These are phyloP conservation scores for Alopecurus myosuroides DNA, from an alignment of 176 grass and related monocot genomes.

Conservation along the genomic window DNA sequence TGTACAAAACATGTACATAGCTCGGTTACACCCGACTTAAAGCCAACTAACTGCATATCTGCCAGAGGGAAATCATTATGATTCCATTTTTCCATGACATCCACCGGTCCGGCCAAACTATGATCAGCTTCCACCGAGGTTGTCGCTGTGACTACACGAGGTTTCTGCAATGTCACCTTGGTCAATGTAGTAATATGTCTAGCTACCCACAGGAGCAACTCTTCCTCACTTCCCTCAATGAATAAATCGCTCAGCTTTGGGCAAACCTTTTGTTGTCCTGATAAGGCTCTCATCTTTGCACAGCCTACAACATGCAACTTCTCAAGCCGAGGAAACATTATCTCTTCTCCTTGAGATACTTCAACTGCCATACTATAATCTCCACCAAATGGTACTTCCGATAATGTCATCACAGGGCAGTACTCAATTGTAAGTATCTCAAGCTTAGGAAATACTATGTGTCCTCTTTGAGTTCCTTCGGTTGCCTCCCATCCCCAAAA, in stretches of 20 bases:
- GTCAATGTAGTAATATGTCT: background rate
- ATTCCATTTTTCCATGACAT: background rate
- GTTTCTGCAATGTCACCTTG: background rate
- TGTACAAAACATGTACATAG: background rate
- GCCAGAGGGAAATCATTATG: background rate
- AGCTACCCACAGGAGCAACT: background rate
- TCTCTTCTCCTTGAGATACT: background rate
- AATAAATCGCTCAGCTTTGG: background rate
- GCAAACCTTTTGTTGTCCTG: background rate
- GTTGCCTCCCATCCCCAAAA: background rate
- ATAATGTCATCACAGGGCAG: background rate
- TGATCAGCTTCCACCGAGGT: background rate
- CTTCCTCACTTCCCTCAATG: background rate
- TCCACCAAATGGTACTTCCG: background rate
- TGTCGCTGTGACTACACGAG: background rate
- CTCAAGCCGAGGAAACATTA: constrained; percentile 10
- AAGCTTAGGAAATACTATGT: background rate
- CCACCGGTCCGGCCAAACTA: background rate
- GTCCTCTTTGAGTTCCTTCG: background rate
- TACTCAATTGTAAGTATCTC: background rate
- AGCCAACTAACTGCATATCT: rapidly evolving
- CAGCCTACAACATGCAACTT: background rate
- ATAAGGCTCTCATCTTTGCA: background rate
- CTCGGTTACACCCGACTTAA: background rate
- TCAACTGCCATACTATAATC: background rate